Evolutionary conservation across 1,139 yeast species (phyloP).

Genomic region (Blastobotrys elegans): DNA sequence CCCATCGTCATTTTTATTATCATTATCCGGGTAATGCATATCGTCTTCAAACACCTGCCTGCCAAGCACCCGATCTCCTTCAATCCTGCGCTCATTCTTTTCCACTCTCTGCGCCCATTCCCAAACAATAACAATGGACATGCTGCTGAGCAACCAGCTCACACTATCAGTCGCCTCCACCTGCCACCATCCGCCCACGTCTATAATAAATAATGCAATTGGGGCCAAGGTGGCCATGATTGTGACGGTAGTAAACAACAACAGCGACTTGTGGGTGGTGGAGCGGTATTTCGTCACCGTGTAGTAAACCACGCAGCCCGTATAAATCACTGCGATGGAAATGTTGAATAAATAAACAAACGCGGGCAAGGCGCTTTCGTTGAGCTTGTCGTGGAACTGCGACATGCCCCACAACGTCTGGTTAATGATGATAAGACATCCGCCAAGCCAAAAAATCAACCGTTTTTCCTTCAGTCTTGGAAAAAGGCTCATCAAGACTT

Average conservation of each 20-base stretch:
- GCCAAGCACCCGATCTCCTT: conserved; percentile 70
- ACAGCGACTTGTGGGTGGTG: conserved; percentile 44
- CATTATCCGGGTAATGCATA: conserved; percentile 5
- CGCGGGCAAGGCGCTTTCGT: conserved; percentile 62
- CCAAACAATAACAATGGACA: conserved; percentile 74
- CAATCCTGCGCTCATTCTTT: conserved; percentile 51
- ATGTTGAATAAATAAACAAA: conserved; percentile 74
- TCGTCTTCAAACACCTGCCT: conserved; percentile 71
- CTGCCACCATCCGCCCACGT: conserved; percentile 69
- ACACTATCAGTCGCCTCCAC: conserved; percentile 68
- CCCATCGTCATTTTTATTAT: background rate
- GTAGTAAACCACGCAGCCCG: conserved; percentile 59
- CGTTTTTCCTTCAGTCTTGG: conserved; percentile 68
- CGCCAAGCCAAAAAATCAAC: conserved; percentile 58
- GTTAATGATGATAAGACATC: conserved; percentile 50
- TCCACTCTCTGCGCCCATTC: conserved; percentile 75
- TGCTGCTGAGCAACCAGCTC: conserved; percentile 61
- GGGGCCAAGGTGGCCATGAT: conserved; percentile 50
- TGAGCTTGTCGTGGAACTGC: conserved; percentile 41
- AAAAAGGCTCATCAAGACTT: conserved; percentile 66
- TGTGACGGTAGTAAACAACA: conserved; percentile 53
- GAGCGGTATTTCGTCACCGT: conserved; percentile 47
- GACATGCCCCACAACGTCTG: conserved; percentile 70
- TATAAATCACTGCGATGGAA: conserved; percentile 66
- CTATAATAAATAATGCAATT: conserved; percentile 70